Conservation (phyloP, 2,329 filamentous ascomycete species). For the Penicillium sp. region DNA sequence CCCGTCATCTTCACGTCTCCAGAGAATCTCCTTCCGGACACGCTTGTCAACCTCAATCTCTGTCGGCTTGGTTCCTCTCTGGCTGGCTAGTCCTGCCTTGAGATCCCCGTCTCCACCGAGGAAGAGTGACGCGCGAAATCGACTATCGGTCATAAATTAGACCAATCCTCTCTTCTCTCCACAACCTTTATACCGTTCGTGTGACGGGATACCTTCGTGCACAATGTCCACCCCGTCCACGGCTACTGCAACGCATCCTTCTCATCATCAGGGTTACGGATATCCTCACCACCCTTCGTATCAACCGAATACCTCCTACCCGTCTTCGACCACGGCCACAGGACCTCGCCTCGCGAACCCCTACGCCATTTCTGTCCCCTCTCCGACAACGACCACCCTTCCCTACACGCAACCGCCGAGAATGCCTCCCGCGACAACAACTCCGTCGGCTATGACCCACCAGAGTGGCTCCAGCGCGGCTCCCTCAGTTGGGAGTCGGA, state of each 20-base stretch:
- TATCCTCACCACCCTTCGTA: constrained; percentile 58
- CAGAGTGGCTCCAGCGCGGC: constrained; percentile 39
- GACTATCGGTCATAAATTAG: constrained; percentile 13
- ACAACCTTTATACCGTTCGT: constrained; percentile 24
- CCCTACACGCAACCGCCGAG: constrained; percentile 39
- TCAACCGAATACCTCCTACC: constrained; percentile 55
- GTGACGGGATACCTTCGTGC: constrained; percentile 31
- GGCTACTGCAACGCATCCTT: constrained; percentile 70
- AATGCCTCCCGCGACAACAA: constrained; percentile 39
- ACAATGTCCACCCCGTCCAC: constrained; percentile 80
- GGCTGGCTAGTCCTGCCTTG: constrained; percentile 6
- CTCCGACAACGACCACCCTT: constrained; percentile 33
- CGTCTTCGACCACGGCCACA: constrained; percentile 46
- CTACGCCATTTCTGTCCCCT: constrained; percentile 44
- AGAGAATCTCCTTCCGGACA: constrained; percentile 16
- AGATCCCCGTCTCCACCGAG: background rate
- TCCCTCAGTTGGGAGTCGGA: constrained; percentile 43
- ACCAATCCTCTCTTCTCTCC: constrained; percentile 19
- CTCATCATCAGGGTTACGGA: constrained; percentile 64
- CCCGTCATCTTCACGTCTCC: constrained; percentile 27
- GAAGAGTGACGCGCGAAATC: constrained; percentile 2
- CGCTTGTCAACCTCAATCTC: constrained; percentile 6
- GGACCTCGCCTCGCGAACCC: constrained; percentile 45
- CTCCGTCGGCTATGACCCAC: constrained; percentile 38
- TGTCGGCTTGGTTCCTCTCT: constrained; percentile 1